phyloP scores from a whole-genome alignment of 2,329 filamentous ascomycete genomes.

The Apiospora koreana region DNA sequence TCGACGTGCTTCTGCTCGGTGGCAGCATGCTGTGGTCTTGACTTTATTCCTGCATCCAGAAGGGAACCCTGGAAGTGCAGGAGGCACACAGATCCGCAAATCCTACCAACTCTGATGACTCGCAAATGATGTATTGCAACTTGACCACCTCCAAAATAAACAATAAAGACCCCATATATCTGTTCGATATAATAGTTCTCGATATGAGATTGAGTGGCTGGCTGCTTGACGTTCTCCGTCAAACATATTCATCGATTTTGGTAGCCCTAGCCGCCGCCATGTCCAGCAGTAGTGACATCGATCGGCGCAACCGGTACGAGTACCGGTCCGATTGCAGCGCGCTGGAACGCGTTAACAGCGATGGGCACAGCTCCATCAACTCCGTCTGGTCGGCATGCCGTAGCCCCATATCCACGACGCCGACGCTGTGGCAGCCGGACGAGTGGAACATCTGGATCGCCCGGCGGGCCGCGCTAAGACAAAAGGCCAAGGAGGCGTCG shows the following conservation, averaged over 20 bases:
- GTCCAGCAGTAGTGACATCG: not conserved
- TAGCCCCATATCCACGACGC: not conserved
- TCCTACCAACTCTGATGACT: not conserved
- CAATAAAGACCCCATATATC: not conserved
- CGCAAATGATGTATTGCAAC: not conserved
- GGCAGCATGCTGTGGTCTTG: not conserved
- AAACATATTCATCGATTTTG: not conserved
- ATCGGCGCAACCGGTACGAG: not conserved
- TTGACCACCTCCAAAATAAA: not conserved
- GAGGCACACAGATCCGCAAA: not conserved
- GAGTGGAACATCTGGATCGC: not conserved
- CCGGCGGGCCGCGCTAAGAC: not conserved
- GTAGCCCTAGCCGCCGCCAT: not conserved
- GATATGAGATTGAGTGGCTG: not conserved
- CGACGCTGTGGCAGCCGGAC: conserved; percentile 3
- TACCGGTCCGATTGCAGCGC: not conserved
- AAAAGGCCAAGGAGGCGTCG: not conserved
- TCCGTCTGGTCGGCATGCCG: not conserved
- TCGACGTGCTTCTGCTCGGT: not conserved
- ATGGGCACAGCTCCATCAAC: not conserved
- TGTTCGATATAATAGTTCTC: not conserved
- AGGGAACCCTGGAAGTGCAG: not conserved
- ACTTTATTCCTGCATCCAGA: conserved; percentile 5
- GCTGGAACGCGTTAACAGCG: not conserved
- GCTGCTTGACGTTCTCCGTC: not conserved